Base-by-base conservation (phyloP, 2,329 filamentous ascomycete genomes). In the Zopfia rhizophila region DNA sequence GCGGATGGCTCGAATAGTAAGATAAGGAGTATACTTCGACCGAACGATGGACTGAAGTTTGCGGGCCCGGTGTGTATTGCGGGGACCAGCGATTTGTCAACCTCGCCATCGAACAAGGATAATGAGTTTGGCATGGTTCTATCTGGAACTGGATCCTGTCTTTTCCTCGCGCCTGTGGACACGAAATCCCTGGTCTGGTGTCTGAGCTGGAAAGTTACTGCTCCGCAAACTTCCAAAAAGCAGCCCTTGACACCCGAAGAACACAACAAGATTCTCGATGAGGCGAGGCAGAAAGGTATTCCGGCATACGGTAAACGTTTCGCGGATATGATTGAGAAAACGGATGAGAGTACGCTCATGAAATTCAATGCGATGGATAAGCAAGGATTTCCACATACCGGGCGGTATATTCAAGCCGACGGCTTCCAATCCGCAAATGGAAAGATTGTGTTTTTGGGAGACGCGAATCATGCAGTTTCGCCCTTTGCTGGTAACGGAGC, bases 401-500 rank as follows among this genome's bases (percentile, higher is more conserved):
- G 28, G 21, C 5, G 31, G n/a, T 43, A 45, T 19, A 30, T 42
- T 16, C 18, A 31, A 12, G 24, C 14, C 10, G 12, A 22, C 7
- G 17, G 28, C 43, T 58, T 17, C 11, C 11, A 4, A 3, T 17
- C 7, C 4, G 18, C 37, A 12, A 13, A 23, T 2, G 44, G 33
- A 10, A 43, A 19, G 30, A 65, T 77, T 6, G 56, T 81, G 7
- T 81, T 77, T 38, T 75, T 81, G 16, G 79, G 79, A 8, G 78
- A 81, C 52, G 69, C 70, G 42, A 81, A 81, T 49, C 78, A 81
- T 54, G 77, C 78, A 1, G 67, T 80, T 5, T 78, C 70, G 38
- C 75, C 78, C 0, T 81, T 79, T 60, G 74, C 78, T 4, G 77
- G 78, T 1, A 76, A 72, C 43, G 78, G 79, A 0, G 78, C 76